These are phyloP conservation scores for Choanephora cucurbitarum DNA, from an alignment of 371 early-diverging fungal genomes.

Conservation along the genomic window DNA sequence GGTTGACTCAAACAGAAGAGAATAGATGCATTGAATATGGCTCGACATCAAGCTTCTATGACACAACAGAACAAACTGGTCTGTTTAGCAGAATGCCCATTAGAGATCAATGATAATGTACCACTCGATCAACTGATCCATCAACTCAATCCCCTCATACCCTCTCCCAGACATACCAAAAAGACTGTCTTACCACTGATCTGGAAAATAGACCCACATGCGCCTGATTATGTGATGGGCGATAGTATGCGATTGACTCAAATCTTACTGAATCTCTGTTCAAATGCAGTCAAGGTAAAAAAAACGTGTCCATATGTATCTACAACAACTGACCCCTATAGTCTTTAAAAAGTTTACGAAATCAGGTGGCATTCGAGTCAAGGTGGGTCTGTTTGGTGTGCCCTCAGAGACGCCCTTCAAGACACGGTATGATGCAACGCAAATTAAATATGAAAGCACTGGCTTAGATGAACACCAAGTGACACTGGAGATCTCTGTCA, in stretches of 20 bases:
- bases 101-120: slow-evolving; percentile 52
- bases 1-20: too few species aligned
- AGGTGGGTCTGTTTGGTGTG: too few species aligned
- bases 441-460: too few species aligned
- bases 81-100: slow-evolving; percentile 55
- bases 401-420: too few species aligned
- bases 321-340: too few species aligned
- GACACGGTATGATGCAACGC: slow-evolving; percentile 61
- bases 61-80: slow-evolving; percentile 48
- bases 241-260: slow-evolving; percentile 62
- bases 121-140: slow-evolving; percentile 46
- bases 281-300: slow-evolving; percentile 66
- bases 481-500: slow-evolving; percentile 56
- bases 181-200: slow-evolving; percentile 55
- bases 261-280: slow-evolving; percentile 59
- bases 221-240: slow-evolving; percentile 58
- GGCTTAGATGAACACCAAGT: slow-evolving; percentile 48
- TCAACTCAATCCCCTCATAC: too few species aligned
- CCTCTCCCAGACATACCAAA: too few species aligned
- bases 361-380: slow-evolving; percentile 43
- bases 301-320: too few species aligned
- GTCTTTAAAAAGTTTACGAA: too few species aligned
- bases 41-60: slow-evolving; percentile 51
- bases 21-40: slow-evolving; percentile 53
- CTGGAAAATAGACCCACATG: slow-evolving; percentile 60